Conservation (phyloP, 2,329 filamentous ascomycete genomes). For the Botrytis squamosa region DNA sequence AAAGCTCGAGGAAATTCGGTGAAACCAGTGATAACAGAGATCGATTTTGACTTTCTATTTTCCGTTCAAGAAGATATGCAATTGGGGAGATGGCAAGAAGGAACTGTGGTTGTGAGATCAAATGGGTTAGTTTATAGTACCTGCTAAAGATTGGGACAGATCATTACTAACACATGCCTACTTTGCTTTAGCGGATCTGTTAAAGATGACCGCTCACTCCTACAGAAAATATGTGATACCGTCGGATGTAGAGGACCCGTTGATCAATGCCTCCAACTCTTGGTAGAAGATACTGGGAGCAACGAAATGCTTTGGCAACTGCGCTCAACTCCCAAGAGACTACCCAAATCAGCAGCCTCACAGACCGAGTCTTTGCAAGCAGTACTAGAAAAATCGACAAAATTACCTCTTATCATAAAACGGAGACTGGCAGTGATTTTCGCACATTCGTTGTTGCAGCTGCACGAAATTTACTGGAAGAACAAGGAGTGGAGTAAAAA, state of each 20-base stretch:
- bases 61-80: conserved; percentile 4
- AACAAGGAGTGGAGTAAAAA: conserved; percentile 2
- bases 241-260: not conserved
- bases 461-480: conserved; percentile 11
- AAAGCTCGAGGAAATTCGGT: not conserved
- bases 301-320: conserved; percentile 6
- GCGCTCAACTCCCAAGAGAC: conserved; percentile 6
- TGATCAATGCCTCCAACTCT: conserved; percentile 8
- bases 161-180: not conserved
- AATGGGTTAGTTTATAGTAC: not conserved
- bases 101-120: not conserved
- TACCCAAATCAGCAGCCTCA: not conserved
- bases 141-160: not conserved
- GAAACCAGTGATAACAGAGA: not conserved
- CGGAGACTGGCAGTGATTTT: conserved; percentile 3
- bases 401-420: not conserved
- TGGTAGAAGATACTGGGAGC: conserved; percentile 7
- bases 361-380: not conserved
- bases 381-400: not conserved
- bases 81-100: conserved; percentile 13
- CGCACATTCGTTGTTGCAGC: not conserved
- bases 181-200: not conserved
- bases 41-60: conserved; percentile 6
- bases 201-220: not conserved
- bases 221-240: conserved; percentile 7